Base-by-base conservation (phyloP, 2,329 filamentous ascomycete species). In the Zasmidium citrigriseum region DNA sequence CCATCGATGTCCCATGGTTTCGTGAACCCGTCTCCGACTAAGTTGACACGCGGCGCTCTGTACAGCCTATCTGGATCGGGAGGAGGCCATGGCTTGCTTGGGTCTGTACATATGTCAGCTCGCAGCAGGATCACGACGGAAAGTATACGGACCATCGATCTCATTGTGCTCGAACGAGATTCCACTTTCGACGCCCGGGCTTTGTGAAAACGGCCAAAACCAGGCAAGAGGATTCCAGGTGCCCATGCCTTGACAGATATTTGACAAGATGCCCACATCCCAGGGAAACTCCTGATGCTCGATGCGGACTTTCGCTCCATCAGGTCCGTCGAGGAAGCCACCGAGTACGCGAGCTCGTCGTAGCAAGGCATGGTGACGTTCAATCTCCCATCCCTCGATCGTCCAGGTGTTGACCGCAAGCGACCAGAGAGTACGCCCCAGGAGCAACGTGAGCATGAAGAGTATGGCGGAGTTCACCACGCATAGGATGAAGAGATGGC, bases 201-300 rank as follows among this genome's bases (percentile, higher is more conserved):
- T 83, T 3, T 72, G 64, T 1, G 86, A 81, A 44, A 92, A 80
- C 0, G 90, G 90, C 64, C 85, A 83, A 57, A 91, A 76, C 90
- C 90, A 95, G 5, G 81, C 70, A 0, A 91, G 63, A 0, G 83
- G 72, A 69, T 90, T 91, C 7, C 70, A 64, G 0, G 84, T 87
- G 3, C 89, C 89, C 88, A 95, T 93, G 16, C 86, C 88, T 69
- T 90, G 87, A 16, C 82, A 81, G 70, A 93, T 80, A 72, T 96
- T 96, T 34, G 77, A 72, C 76, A 85, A 91, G 66, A 95, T 78
- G 51, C 89, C 89, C 46, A 93, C 76, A 68, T 96, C 90, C 74
- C 92, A 95, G 0, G 90, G 91, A 66, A 91, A 95, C 72, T 93
- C 89, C 67, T 93, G 83, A 54, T 80, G 83, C 57, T 83, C 78